Evolutionary conservation across 1,139 yeast genomes (phyloP).

Genomic region (Taphrina flavorubra): DNA sequence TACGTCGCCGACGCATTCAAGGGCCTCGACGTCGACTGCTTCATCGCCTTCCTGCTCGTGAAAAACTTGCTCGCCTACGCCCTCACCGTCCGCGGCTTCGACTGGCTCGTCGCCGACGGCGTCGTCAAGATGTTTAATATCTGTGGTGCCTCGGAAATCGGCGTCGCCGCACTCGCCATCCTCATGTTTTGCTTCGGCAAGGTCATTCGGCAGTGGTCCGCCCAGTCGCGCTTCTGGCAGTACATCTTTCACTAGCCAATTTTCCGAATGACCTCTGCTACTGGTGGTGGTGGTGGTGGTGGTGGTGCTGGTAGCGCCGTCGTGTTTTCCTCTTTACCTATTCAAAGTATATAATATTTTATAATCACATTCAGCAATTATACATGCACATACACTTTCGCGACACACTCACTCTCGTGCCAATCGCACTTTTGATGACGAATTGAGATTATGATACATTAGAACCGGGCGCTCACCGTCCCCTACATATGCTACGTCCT

Average conservation of each 20-base stretch:
- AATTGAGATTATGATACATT: too few relatives aligned
- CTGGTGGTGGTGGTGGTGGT: too few relatives aligned
- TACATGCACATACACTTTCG: too few relatives aligned
- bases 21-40: slow-evolving; percentile 44
- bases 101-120: slow-evolving; percentile 44
- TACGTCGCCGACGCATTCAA: slow-evolving; percentile 47
- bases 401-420: too few relatives aligned
- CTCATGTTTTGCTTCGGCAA: slow-evolving; percentile 45
- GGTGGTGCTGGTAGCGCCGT: too few relatives aligned
- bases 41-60: slow-evolving; percentile 44
- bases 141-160: slow-evolving; percentile 46
- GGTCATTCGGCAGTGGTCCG: slow-evolving; percentile 39
- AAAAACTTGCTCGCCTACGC: slow-evolving; percentile 46
- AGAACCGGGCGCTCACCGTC: too few relatives aligned
- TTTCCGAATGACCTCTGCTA: too few relatives aligned
- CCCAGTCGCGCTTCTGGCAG: slow-evolving; percentile 30
- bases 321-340: too few relatives aligned
- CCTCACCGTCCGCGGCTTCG: slow-evolving; percentile 44
- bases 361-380: too few relatives aligned
- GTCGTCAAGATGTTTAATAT: slow-evolving; percentile 42
- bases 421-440: too few relatives aligned
- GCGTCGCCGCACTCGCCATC: slow-evolving; percentile 44
- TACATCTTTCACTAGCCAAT: slow-evolving; percentile 10
- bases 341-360: too few relatives aligned
- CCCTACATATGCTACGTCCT: too few relatives aligned